These are phyloP conservation scores for Artemisia annua DNA, from an alignment of 129 eudicot species.

Conservation along the genomic window DNA sequence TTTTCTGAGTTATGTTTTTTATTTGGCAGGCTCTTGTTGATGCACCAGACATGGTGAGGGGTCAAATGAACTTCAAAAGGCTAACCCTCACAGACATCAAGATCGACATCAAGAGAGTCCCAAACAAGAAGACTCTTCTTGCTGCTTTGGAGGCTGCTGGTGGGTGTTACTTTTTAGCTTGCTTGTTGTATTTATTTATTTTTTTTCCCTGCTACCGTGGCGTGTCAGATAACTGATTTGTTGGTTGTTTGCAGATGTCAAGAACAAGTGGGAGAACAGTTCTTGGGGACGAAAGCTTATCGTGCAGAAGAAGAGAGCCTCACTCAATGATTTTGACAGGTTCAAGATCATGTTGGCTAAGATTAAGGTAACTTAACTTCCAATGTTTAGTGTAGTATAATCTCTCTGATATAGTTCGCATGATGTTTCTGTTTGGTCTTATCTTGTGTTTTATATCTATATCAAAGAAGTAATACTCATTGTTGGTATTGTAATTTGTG, in stretches of 20 bases:
- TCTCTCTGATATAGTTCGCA: too few species aligned
- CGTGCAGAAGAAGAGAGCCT: conserved; percentile 59
- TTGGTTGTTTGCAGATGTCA: conserved; percentile 38
- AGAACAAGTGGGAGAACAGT: conserved; percentile 62
- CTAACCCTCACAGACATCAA: conserved; percentile 68
- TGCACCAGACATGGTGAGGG: conserved; percentile 71
- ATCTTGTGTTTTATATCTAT: too few species aligned
- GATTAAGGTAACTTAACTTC: conserved; percentile 41
- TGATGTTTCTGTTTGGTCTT: too few species aligned
- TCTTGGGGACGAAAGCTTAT: conserved; percentile 71
- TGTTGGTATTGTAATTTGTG: conserved; percentile 13
- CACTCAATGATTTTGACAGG: conserved; percentile 58
- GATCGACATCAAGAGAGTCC: conserved; percentile 64
- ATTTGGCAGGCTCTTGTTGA: conserved; percentile 69
- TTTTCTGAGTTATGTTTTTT: neutral
- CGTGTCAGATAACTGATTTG: neutral
- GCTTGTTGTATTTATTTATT: neutral
- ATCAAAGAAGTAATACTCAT: neutral
- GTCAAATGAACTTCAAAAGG: conserved; percentile 71
- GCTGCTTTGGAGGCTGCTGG: conserved; percentile 83
- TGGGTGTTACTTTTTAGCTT: conserved; percentile 21
- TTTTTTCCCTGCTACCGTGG: neutral
- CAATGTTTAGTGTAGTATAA: too few species aligned
- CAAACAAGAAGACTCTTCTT: conserved; percentile 61
- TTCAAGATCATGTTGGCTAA: conserved; percentile 65